Base-by-base conservation (phyloP, 2,329 filamentous ascomycete genomes). In the Ilyonectria mors-panacis region DNA sequence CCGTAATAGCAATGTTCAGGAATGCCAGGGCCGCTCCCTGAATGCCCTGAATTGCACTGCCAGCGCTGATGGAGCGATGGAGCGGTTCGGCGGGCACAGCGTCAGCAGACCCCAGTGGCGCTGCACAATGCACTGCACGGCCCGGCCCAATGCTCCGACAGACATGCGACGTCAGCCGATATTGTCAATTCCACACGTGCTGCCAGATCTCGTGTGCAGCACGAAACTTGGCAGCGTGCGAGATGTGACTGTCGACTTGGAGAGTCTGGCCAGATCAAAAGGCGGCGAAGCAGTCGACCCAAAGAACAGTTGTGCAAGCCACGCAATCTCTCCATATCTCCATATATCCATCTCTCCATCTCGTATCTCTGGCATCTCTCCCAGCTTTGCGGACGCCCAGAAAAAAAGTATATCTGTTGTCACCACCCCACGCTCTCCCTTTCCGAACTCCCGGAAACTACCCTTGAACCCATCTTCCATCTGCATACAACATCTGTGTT, bases 81-180 rank as follows among this genome's bases (percentile, higher is more conserved):
- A 51, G 48, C 48, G n/a, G 48, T 30, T 51, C 48, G 28, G 17
- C 33, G 17, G 28, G n/a, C 17, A 51, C 30, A 26, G 26, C 8
- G 26, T 47, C 23, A 48, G 45, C 45, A 51, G 48, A 48, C 39
- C 28, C 51, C 23, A 37, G 28, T 13, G 47, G 39, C 8, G 57
- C 33, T 48, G 56, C 33, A 26, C 57, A 60, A 54, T 62, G 35
- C 61, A 53, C 50, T 54, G 59, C 59, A 23, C 50, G 26, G 44
- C 37, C 59, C 39, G 35, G 45, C 37, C 50, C 48, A 21, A 68
- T 74, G 72, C 67, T 66, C 54, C 54, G 60, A 70, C 59, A 65
- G 66, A 69, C 72, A 61, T 69, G 51, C 72, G 69, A 74, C 73
- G 69, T 74, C 72, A 74, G 73, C 65, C 70, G 70, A 72, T 71